These are phyloP conservation scores for Talaromyces rugulosus DNA, from an alignment of 2,329 filamentous ascomycete species.

Conservation along the genomic window DNA sequence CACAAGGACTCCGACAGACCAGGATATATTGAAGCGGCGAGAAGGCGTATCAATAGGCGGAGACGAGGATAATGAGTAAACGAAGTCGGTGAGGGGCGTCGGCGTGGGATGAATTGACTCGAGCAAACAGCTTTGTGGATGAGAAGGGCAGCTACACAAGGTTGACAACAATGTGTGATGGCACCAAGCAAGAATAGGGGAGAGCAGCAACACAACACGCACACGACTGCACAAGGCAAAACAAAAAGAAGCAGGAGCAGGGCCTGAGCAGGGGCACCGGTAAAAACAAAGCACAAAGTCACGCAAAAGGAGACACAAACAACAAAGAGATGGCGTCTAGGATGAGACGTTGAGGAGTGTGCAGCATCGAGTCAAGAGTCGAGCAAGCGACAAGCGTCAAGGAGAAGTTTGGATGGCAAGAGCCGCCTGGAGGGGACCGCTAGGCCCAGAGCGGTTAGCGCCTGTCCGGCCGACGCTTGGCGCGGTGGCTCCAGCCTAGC, in stretches of 20 bases:
- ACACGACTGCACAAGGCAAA: neutral
- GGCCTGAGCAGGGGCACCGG: neutral
- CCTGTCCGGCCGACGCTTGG: neutral
- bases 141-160: neutral
- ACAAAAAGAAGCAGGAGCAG: neutral
- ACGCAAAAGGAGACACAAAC: neutral
- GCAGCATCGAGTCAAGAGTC: slow-evolving; percentile 10
- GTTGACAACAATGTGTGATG: neutral
- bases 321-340: neutral
- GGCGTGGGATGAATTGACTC: neutral
- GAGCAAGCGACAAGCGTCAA: slow-evolving; percentile 16
- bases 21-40: neutral
- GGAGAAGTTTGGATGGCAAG: slow-evolving; percentile 24
- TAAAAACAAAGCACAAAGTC: slow-evolving; percentile 1
- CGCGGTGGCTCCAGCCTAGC: neutral
- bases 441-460: slow-evolving; percentile 14
- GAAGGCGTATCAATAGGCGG: neutral
- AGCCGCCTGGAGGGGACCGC: slow-evolving; percentile 23
- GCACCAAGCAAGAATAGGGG: neutral
- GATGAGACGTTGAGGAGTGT: neutral
- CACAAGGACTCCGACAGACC: neutral
- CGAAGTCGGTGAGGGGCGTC: neutral
- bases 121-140: neutral
- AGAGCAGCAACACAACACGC: neutral
- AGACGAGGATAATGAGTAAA: neutral